Evolutionary conservation across 352 stramenopile genomes (phyloP).

Genomic region (Elongisporangium undulatum): DNA sequence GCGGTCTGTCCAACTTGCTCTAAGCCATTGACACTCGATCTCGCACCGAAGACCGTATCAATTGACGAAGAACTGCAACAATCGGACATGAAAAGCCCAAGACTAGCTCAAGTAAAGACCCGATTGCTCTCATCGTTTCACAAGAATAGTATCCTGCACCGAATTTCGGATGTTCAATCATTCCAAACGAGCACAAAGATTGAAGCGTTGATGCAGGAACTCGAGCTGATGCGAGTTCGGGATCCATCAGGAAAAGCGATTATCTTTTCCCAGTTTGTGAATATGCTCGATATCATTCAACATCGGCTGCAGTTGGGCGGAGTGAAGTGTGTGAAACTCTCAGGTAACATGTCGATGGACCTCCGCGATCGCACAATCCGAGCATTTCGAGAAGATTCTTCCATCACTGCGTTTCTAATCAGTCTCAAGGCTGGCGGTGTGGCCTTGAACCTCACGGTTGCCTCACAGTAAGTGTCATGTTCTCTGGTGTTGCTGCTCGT

Average conservation of each 20-base stretch:
- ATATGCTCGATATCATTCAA: slow-evolving; percentile 99
- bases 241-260: slow-evolving; percentile 97
- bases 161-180: slow-evolving; percentile 52
- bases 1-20: slow-evolving; percentile 78
- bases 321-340: slow-evolving; percentile 90
- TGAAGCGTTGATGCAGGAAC: slow-evolving; percentile 96
- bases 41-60: slow-evolving; percentile 24
- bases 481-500: neutral
- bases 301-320: slow-evolving; percentile 90
- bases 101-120: slow-evolving; percentile 1
- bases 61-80: neutral
- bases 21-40: slow-evolving; percentile 81
- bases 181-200: slow-evolving; percentile 96
- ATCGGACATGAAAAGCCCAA: too few species aligned
- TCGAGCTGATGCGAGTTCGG: slow-evolving; percentile 91
- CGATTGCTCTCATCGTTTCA: slow-evolving; percentile 52
- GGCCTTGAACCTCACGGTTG: slow-evolving; percentile 97
- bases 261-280: slow-evolving; percentile 98
- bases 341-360: slow-evolving; percentile 88
- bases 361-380: slow-evolving; percentile 77
- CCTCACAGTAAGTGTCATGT: slow-evolving; percentile 83
- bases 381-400: slow-evolving; percentile 86
- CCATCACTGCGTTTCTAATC: slow-evolving; percentile 96
- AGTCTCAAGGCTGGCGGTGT: slow-evolving; percentile 98
- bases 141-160: slow-evolving; percentile 65